Percentiles rank a stretch among this genome's conserved stretches.
Evolutionary conservation across 116 monocot species (phyloP).

Genomic region (Trichopus zeylanicus): DNA sequence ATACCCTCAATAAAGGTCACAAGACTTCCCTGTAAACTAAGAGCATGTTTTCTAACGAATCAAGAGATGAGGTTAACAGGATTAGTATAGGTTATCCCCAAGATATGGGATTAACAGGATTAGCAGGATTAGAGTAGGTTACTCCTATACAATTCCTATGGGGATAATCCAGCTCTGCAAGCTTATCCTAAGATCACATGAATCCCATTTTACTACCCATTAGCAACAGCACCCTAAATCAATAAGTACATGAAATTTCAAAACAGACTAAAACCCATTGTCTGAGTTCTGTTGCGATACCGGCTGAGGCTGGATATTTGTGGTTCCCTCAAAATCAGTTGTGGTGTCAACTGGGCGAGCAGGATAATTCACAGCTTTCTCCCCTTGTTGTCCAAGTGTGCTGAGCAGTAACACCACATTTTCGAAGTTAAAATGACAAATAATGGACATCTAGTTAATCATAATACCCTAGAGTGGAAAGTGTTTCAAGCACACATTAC

Average conservation of each 20-base stretch:
- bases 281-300: conserved; percentile 46
- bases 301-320: conserved; percentile 75
- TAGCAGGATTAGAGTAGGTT: too few species aligned
- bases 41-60: too few species aligned
- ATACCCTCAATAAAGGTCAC: too few species aligned
- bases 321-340: conserved; percentile 93
- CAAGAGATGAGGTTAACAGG: too few species aligned
- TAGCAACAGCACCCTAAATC: neutral
- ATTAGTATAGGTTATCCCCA: too few species aligned
- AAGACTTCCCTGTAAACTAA: too few species aligned
- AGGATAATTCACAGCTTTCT: conserved; percentile 76
- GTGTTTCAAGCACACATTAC: neutral
- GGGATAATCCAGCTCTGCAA: too few species aligned
- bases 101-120: too few species aligned
- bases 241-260: neutral
- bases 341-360: conserved; percentile 86
- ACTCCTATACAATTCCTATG: too few species aligned
- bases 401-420: conserved; percentile 37
- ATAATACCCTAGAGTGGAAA: conserved; percentile 1
- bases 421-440: conserved; percentile 3
- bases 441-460: conserved; percentile 3
- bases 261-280: too few species aligned
- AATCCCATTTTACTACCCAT: neutral
- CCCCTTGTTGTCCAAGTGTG: conserved; percentile 81
- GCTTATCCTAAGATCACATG: too few species aligned